phyloP scores from a whole-genome alignment of 2,329 filamentous ascomycete genomes.

The Thermoascus crustaceus region DNA sequence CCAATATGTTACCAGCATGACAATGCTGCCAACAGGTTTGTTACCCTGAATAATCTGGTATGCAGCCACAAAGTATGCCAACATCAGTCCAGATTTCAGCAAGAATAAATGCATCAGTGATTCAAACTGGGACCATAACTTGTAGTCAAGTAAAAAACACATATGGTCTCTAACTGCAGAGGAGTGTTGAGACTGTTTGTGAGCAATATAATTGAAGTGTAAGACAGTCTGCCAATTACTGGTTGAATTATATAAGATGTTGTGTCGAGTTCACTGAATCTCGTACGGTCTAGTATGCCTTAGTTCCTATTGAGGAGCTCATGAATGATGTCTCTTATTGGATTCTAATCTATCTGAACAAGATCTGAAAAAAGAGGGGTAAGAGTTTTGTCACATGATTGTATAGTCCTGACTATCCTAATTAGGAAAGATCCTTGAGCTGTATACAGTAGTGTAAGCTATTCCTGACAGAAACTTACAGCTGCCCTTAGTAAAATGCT shows the following conservation, averaged over 20 bases:
- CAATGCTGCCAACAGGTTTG: slow-evolving; percentile 52
- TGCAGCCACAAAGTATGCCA: slow-evolving; percentile 45
- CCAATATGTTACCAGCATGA: slow-evolving; percentile 61
- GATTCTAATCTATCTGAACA: too few species aligned
- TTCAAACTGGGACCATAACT: slow-evolving; percentile 24
- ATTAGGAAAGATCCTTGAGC: too few species aligned
- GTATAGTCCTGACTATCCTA: too few species aligned
- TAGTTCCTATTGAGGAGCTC: too few species aligned
- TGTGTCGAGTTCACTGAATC: too few species aligned
- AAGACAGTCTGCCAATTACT: slow-evolving; percentile 53
- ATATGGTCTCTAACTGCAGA: slow-evolving; percentile 31
- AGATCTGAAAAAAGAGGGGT: too few species aligned
- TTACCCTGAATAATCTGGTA: slow-evolving; percentile 44
- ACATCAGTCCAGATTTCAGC: slow-evolving; percentile 42
- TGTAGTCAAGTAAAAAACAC: slow-evolving; percentile 27
- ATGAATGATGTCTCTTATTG: too few species aligned
- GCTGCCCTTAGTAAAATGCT: too few species aligned
- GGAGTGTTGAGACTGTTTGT: slow-evolving; percentile 46
- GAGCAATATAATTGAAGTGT: slow-evolving; percentile 49
- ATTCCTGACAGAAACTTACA: too few species aligned
- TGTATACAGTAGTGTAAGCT: too few species aligned
- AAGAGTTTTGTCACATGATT: too few species aligned
- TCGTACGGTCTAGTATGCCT: too few species aligned
- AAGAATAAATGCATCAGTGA: slow-evolving; percentile 38
- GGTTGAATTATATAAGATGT: slow-evolving; percentile 50